Base-by-base conservation (phyloP, 768 basidiomycete species). In the Pholiota molesta region DNA sequence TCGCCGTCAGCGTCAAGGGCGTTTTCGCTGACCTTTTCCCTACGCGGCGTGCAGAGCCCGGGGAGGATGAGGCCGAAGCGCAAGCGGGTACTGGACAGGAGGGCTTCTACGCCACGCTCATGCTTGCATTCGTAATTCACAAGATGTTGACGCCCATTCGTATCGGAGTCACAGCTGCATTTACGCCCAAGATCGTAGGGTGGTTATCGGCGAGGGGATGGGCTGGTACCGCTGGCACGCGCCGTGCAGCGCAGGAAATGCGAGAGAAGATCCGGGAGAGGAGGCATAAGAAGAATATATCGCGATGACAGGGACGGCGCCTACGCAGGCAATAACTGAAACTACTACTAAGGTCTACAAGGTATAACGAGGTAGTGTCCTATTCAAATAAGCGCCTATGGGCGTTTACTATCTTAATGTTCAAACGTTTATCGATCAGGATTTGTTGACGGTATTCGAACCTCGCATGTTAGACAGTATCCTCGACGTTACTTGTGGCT, bases 121-220 rank as follows among this genome's bases (percentile, higher is more conserved):
- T 94, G 0, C 79, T 99, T 67, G 97, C 97, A 3, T 99, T 96
- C 75, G 90, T 92, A n/a, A 86, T 99, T 55, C 97, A 99, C 84
- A 99, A 99, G 79, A 97, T 93, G 0, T 70, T 94, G 1, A 92
- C 98, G 21, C 97, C 97, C 8, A 74, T 99, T 21, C 81, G 97
- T 42, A 85, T 97, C 0, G 97, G 95, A 0, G 75, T 96, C 63
- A 98, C 97, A 0, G 94, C 92, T 1, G 88, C 87, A 0, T 77
- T 92, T 55, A 97, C 95, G 0, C 95, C 95, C 0, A 83, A 82
- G 65, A 73, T 98, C 17, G 95, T 97, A 5, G 81, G 83, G 19
- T 97, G 93, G 92, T 76, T 98, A 55, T 80, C 85, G n/a, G 77
- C 74, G 37, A 78, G 88, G 63, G 95, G 95, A 0, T 98, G 94